These are phyloP conservation scores for Amylostereum chailletii DNA, from an alignment of 1,284 basidiomycete genomes.

Conservation along the genomic window DNA sequence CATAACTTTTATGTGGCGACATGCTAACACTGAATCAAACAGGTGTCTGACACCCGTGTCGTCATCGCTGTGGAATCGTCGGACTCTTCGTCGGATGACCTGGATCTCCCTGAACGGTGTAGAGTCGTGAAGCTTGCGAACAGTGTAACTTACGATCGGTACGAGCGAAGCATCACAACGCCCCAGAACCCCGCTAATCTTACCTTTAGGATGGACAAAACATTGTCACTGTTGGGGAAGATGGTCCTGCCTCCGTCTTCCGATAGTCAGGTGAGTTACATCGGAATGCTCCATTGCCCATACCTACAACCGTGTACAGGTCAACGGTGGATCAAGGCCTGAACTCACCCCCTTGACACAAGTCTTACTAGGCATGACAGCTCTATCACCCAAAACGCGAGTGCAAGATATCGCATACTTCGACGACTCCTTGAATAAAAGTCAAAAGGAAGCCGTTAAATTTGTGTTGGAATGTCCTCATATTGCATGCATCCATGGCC, in stretches of 20 bases:
- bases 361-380: constrained; percentile 58
- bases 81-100: constrained; percentile 54
- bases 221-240: constrained; percentile 58
- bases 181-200: neutral
- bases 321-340: constrained; percentile 25
- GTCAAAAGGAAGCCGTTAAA: constrained; percentile 75
- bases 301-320: constrained; percentile 4
- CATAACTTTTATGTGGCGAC: constrained; percentile 37
- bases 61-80: constrained; percentile 66
- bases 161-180: constrained; percentile 4
- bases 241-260: constrained; percentile 22
- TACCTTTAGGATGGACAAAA: constrained; percentile 69
- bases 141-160: constrained; percentile 87
- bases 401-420: constrained; percentile 55
- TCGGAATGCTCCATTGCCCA: neutral
- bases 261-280: constrained; percentile 13
- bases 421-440: constrained; percentile 70
- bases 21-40: neutral
- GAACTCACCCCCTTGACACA: constrained; percentile 44
- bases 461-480: constrained; percentile 69
- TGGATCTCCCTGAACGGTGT: constrained; percentile 79
- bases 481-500: constrained; percentile 93
- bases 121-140: constrained; percentile 86
- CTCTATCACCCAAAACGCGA: constrained; percentile 29
- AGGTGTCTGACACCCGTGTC: constrained; percentile 74